phyloP scores from a whole-genome alignment of 2,329 filamentous ascomycete species.

The Verruconis gallopava region DNA sequence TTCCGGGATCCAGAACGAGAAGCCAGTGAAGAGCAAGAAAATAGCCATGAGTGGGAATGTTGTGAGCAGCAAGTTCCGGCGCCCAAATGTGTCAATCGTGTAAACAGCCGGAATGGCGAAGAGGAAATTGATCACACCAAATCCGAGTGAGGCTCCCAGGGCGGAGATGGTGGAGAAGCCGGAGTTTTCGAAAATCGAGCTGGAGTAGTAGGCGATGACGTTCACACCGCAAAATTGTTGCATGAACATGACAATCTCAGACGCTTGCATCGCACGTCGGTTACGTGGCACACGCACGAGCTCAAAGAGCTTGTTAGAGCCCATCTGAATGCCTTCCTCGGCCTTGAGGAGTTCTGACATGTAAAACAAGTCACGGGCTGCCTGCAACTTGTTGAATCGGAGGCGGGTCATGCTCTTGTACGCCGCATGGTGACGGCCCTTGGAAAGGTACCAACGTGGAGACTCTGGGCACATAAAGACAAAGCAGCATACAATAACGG shows the following conservation, averaged over 20 bases:
- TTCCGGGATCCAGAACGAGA: slow-evolving; percentile 24
- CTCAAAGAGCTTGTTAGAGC: slow-evolving; percentile 21
- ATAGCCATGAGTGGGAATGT: slow-evolving; percentile 37
- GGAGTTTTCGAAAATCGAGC: slow-evolving; percentile 17
- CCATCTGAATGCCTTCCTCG: slow-evolving; percentile 22
- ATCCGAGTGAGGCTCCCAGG: slow-evolving; percentile 25
- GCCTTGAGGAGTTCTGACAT: slow-evolving; percentile 23
- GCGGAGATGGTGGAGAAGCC: slow-evolving; percentile 2
- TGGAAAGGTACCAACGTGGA: slow-evolving; percentile 25
- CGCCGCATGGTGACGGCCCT: slow-evolving; percentile 24
- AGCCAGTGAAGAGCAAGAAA: slow-evolving; percentile 36
- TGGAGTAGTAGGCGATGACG: slow-evolving; percentile 17
- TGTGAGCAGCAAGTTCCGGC: slow-evolving; percentile 30
- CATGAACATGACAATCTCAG: slow-evolving; percentile 22
- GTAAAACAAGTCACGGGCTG: slow-evolving; percentile 42
- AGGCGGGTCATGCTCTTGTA: slow-evolving; percentile 23
- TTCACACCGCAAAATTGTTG: slow-evolving; percentile 4
- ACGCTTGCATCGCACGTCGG: slow-evolving; percentile 20
- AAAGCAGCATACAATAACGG: slow-evolving; percentile 20
- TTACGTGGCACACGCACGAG: slow-evolving; percentile 22
- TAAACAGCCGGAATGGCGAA: slow-evolving; percentile 34
- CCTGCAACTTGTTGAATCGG: slow-evolving; percentile 36
- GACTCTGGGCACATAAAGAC: slow-evolving; percentile 25
- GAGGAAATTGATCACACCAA: slow-evolving; percentile 32
- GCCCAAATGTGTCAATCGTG: slow-evolving; percentile 33